Conservation (phyloP, 805 yeast species). For the Suhomyces sp. region DNA sequence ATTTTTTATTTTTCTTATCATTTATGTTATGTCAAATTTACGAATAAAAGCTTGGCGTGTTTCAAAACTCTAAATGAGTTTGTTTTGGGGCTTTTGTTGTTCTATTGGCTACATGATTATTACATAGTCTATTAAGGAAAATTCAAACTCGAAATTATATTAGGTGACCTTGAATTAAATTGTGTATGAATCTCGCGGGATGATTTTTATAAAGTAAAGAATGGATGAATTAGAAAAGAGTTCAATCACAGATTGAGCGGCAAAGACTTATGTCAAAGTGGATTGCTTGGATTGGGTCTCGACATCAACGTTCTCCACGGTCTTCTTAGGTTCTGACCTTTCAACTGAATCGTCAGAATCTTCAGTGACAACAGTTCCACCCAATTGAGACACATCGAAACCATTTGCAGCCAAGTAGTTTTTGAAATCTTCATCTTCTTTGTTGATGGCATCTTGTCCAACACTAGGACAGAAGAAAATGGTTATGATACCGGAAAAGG, state of each 20-base stretch:
- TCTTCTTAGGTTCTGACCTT: background rate
- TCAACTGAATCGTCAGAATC: slow-evolving; percentile 1
- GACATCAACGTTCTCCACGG: slow-evolving; percentile 3
- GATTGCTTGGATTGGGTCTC: slow-evolving; percentile 8
- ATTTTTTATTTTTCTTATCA: slow-evolving; percentile 13
- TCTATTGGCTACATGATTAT: background rate
- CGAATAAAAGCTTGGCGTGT: background rate
- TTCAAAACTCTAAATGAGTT: background rate
- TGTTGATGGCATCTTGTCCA: slow-evolving; percentile 76
- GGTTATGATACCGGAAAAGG: slow-evolving; percentile 67
- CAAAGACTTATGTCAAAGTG: background rate
- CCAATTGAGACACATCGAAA: slow-evolving; percentile 64
- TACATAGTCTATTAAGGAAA: background rate
- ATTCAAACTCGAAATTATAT: background rate
- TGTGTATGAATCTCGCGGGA: background rate
- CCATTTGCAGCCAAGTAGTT: slow-evolving; percentile 66
- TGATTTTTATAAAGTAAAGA: background rate
- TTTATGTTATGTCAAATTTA: too few species aligned
- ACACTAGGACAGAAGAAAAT: slow-evolving; percentile 74
- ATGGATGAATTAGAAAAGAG: background rate
- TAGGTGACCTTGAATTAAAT: background rate
- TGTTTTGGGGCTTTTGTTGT: background rate
- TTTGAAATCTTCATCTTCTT: slow-evolving; percentile 72
- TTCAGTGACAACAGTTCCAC: slow-evolving; percentile 18
- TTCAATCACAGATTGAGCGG: background rate